Evolutionary conservation across 305 asterid species (phyloP), one percentile per base, ranked within the genome.

Genomic region (Fraxinus latifolia): DNA sequence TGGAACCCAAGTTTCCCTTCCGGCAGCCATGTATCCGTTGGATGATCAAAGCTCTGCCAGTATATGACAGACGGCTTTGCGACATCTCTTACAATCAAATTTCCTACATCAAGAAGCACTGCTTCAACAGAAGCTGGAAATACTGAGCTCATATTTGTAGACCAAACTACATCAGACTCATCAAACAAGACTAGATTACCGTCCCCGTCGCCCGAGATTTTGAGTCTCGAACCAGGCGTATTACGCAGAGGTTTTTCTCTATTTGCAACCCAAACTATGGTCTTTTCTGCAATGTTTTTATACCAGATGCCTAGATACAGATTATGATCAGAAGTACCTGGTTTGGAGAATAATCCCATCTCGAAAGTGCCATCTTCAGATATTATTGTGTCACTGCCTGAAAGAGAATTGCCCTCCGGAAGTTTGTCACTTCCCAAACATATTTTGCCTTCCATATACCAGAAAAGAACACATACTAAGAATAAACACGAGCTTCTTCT

Each of bases 191-290:
- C 81, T 8, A 89, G 58, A 77, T 89, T 84, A 23, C 90, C 90
- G 67, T 81, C 77, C 77, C 34, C 75, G 39, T 75, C 67, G 4
- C 7, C 19, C 17, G 58, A 47, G 39, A 89, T 14, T 75, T 62
- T 21, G 32, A 85, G 80, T 58, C 25, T 76, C 1, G 85, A 17
- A 60, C 5, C 1, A 65, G 71, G 19, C 11, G 42, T 8, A 50
- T 62, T 50, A 0, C 34, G 42, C 55, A 85, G 3, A 7, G 89
- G 88, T 9, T 37, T 17, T 1, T 80, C 84, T 80, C 92, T 86
- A 76, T 89, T 89, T 55, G 90, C 91, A 5, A 89, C 83, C 91
- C 89, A 86, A 7, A 88, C 88, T 5, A 72, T 55, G 33, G 73
- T 80, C 47, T 31, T 78, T 12, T 68, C 73, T 7, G 75, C 37